Evolutionary conservation across 495 filamentous ascomycete genomes (phyloP), one percentile per base, ranked within the genome.

Genomic region (Bathelium albidoporum): DNA sequence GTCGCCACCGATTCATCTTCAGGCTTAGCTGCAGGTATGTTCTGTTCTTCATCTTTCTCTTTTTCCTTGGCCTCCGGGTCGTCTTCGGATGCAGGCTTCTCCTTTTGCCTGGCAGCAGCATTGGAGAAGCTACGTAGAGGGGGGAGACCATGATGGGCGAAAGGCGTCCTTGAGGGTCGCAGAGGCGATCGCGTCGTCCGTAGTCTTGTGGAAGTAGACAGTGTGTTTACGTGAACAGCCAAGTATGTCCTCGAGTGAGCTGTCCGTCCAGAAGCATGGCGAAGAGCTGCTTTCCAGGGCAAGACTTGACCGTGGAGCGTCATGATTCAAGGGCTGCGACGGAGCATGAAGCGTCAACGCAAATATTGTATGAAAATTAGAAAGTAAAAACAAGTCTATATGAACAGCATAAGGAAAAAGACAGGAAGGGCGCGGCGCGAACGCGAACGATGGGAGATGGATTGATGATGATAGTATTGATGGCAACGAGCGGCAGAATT

Each of bases 281-380:
- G 75, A 60, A 78, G 76, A 65, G 76, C 77, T 53, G 73, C 62
- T 62, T 77, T 75, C 78, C 81, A 82, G 66, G 78, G 74, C 22
- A 81, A 65, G 59, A 72, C 77, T 72, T 81, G 79, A 65, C 78
- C 76, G 71, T 78, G 78, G 69, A 81, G 71, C 80, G 82, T 83
- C 53, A 63, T 77, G 61, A 20, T 22, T 29, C 59, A 32, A 14
- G 22, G 32, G 4, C 24, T 55, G 4, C 49, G 11, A 5, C 5
- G 24, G 49, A 29, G 49, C 5, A 5, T 20, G 49, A n/a, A 55
- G 22, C 24, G 5, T 55, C 49, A 29, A 9, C 10, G 2, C 16
- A 2, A 9, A 20, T n/a, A 11, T 16, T 55, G 7, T 2, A 29
- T 5, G 49, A 2, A 29, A 16, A 55, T 55, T 11, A 29, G 29